Evolutionary conservation across 257 asterid genomes (phyloP).

Genomic region (Cynanchum wilfordii): DNA sequence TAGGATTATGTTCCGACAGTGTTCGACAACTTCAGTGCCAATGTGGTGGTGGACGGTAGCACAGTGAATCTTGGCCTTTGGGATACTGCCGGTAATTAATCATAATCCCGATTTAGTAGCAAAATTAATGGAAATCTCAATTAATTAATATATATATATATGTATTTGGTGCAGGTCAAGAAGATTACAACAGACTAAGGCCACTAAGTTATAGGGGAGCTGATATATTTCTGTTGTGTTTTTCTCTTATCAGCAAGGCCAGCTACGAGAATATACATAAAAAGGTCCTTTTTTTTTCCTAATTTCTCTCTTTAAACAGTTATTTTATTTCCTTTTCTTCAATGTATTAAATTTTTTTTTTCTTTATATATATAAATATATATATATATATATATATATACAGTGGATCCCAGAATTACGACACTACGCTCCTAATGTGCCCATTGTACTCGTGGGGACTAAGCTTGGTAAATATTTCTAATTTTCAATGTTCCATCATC

Average conservation of each 20-base stretch:
- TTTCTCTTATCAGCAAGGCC: conserved; percentile 78
- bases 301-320: too few species aligned
- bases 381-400: not conserved
- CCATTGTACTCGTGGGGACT: conserved; percentile 81
- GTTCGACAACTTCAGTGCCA: conserved; percentile 85
- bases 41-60: conserved; percentile 83
- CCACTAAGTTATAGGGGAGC: conserved; percentile 93
- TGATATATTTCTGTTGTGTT: conserved; percentile 69
- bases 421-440: conserved; percentile 72
- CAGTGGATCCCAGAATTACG: conserved; percentile 81
- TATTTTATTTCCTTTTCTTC: not conserved
- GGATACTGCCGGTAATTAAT: conserved; percentile 75
- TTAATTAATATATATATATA: not conserved
- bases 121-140: too few species aligned
- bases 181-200: conserved; percentile 79
- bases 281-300: conserved; percentile 39
- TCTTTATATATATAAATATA: too few species aligned
- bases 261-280: conserved; percentile 78
- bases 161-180: conserved; percentile 77
- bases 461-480: conserved; percentile 50
- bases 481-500: not conserved
- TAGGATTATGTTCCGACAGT: conserved; percentile 91
- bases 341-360: too few species aligned
- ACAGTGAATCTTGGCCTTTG: conserved; percentile 83
- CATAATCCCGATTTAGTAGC: too few species aligned